Evolutionary conservation across 352 stramenopile genomes (phyloP), one percentile per base, ranked within the genome.

Genomic region (Plasmopara viticola): DNA sequence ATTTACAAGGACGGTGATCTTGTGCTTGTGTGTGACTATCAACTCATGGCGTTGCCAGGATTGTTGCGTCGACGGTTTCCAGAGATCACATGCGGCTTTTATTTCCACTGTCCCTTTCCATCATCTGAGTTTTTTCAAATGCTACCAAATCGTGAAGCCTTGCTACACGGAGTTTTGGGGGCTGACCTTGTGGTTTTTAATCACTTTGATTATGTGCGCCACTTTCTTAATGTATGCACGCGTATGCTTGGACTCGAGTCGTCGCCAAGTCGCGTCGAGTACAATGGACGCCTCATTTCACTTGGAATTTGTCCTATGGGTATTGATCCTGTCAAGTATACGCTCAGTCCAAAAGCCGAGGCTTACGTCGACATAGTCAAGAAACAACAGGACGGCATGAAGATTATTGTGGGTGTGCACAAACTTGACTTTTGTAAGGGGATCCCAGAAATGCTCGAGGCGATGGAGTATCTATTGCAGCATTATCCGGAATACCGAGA

Each of bases 71-170:
- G 78, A 13, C 79, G 83, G 14, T 89, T 90, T 48, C 78, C 84
- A 1, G 69, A 91, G 9, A 77, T 86, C 42, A 84, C 78, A 13
- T 90, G 86, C 44, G 86, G 75, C 20, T 95, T 92, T 50, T 96
- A 91, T 66, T 87, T 96, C 44, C 87, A 96, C 61, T 90, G 73
- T 38, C 87, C 87, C 17, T 96, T 95, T 48, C 87, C 87, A 34
- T 95, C 84, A 9, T 93, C 82, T 9, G 86, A 94, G 61, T 92
- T 96, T 50, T 95, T 95, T 57, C 86, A 91, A 48, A 95, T 95
- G 72, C 67, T 95, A 17, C 84, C 86, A 4, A 75, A 74, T 2
- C 77, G 85, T 9, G 79, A 93, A 51, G 75, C 69, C 10, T 51
- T 94, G 10, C 58, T 96, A 14, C 78, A 92, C 31, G 87, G 87